Evolutionary conservation across 176 grass and related monocot species (phyloP).

Genomic region (Otatea glauca): DNA sequence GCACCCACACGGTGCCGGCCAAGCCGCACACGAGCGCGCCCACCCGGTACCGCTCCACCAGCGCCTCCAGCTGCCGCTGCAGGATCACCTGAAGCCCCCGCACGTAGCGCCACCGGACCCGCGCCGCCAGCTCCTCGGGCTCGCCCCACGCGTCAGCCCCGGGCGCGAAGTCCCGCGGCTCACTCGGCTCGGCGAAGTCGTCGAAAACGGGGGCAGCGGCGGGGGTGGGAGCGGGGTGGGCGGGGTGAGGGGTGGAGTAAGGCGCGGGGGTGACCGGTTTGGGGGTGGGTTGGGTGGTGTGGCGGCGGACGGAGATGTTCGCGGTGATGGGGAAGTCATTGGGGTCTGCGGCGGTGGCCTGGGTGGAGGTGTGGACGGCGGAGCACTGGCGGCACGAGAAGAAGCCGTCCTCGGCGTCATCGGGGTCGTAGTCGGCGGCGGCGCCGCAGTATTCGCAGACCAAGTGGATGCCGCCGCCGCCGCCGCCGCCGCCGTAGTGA

Average conservation of each 20-base stretch:
- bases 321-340: conserved; percentile 3
- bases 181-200: conserved; percentile 19
- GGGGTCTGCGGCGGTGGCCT: conserved; percentile 52
- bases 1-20: conserved; percentile 57
- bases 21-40: conserved; percentile 65
- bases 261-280: conserved; percentile 19
- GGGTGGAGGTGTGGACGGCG: conserved; percentile 51
- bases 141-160: neutral
- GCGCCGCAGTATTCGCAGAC: conserved; percentile 55
- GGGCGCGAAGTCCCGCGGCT: conserved; percentile 55
- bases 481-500: too few relatives aligned
- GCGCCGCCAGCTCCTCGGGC: conserved; percentile 27
- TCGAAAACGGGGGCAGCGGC: conserved; percentile 22
- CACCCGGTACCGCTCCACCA: conserved; percentile 68
- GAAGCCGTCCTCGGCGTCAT: conserved; percentile 38
- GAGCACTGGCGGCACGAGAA: conserved; percentile 61
- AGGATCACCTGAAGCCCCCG: conserved; percentile 80
- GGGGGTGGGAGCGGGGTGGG: neutral
- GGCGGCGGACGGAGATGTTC: conserved; percentile 8
- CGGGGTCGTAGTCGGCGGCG: conserved; percentile 21
- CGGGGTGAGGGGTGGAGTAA: conserved; percentile 24
- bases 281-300: conserved; percentile 23
- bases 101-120: conserved; percentile 62
- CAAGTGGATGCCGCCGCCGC: conserved; percentile 11
- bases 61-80: conserved; percentile 66